Conservation (phyloP, 1,139 yeast genomes). For the Hemisphaericaspora xylofermentans region DNA sequence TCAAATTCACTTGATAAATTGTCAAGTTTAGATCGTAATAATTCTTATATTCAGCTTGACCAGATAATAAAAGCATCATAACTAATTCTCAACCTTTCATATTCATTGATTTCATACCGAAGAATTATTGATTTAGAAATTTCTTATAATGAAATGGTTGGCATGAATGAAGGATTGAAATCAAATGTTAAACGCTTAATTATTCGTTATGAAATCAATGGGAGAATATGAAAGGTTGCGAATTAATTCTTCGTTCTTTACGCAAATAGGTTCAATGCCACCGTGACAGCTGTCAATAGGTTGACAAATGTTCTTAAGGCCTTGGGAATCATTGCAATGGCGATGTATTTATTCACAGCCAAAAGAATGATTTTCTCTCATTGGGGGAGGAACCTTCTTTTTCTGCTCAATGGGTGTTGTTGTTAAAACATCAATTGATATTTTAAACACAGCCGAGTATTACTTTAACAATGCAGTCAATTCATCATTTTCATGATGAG, state of each 20-base stretch:
- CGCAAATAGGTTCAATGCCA: conserved; percentile 40
- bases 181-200: conserved; percentile 48
- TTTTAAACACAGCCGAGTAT: no score
- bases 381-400: no score
- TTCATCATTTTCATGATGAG: conserved; percentile 71
- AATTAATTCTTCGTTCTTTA: conserved; percentile 62
- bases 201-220: no score
- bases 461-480: conserved; percentile 57
- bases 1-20: conserved; percentile 33
- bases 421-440: no score
- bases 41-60: conserved; percentile 56
- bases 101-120: conserved; percentile 46
- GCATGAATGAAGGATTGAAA: no score
- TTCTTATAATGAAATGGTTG: conserved; percentile 49
- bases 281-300: conserved; percentile 11
- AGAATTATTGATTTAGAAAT: conserved; percentile 49
- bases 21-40: conserved; percentile 42
- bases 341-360: no score
- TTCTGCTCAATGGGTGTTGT: no score
- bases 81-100: conserved; percentile 56
- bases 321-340: not conserved
- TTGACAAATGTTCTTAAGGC: conserved; percentile 7
- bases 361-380: no score
- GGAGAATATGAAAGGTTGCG: no score
- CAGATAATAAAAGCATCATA: conserved; percentile 60